Percentiles rank a stretch among this genome's conserved stretches.
These are phyloP conservation scores for Suhomyces panamericanus DNA, from an alignment of 1,139 yeast species.

Conservation along the genomic window DNA sequence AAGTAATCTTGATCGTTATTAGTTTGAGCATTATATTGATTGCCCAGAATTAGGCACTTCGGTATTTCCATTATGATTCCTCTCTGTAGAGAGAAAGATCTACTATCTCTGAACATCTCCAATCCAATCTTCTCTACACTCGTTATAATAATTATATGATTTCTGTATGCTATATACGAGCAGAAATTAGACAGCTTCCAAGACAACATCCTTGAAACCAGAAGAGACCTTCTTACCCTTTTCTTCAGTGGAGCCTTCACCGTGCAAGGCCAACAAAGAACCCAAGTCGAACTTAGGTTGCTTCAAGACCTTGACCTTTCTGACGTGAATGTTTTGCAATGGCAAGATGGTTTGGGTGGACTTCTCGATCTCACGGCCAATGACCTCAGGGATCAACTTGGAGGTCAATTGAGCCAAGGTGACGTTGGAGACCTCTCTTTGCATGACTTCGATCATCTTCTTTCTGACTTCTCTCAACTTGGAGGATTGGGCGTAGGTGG, in stretches of 20 bases:
- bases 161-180: slow-evolving; percentile 16
- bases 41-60: too few species aligned
- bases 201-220: slow-evolving; percentile 89
- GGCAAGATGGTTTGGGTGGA: slow-evolving; percentile 53
- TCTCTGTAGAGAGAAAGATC: too few species aligned
- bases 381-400: slow-evolving; percentile 54
- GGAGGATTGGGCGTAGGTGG: slow-evolving; percentile 53
- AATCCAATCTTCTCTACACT: not conserved
- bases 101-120: too few species aligned
- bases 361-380: slow-evolving; percentile 56
- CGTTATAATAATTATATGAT: slow-evolving; percentile 10
- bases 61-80: too few species aligned
- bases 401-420: slow-evolving; percentile 53
- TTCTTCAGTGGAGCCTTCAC: slow-evolving; percentile 78
- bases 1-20: too few species aligned
- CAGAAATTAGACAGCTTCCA: slow-evolving; percentile 49
- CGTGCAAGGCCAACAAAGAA: slow-evolving; percentile 85
- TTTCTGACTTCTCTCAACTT: slow-evolving; percentile 54
- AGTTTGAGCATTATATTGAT: too few species aligned
- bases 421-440: slow-evolving; percentile 52
- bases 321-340: slow-evolving; percentile 54
- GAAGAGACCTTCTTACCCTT: slow-evolving; percentile 84
- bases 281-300: slow-evolving; percentile 62
- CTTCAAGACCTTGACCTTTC: slow-evolving; percentile 55
- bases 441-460: slow-evolving; percentile 54